Percentiles rank a stretch among this genome's conserved stretches.
Evolutionary conservation across 805 yeast species (phyloP).

Genomic region (Sugiyamaella smithiae): DNA sequence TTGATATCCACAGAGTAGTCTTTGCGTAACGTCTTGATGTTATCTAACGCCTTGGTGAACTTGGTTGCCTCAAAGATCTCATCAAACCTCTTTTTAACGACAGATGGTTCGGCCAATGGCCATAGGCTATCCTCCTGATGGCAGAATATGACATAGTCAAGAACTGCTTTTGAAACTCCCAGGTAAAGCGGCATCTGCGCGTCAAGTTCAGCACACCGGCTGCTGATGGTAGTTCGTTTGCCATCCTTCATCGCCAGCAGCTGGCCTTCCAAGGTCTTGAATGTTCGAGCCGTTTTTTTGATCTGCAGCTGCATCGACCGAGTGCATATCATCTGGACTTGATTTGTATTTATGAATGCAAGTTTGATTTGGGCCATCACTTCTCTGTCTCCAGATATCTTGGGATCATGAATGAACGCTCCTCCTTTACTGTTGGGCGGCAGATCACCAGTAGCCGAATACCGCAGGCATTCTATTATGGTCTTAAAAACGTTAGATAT

Average conservation of each 20-base stretch:
- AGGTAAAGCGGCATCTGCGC: slow-evolving; percentile 72
- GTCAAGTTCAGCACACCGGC: slow-evolving; percentile 83
- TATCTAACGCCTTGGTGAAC: slow-evolving; percentile 86
- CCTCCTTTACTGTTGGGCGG: slow-evolving; percentile 97
- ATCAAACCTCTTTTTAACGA: slow-evolving; percentile 86
- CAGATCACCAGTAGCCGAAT: slow-evolving; percentile 91
- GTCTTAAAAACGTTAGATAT: slow-evolving; percentile 43
- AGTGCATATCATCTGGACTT: slow-evolving; percentile 78
- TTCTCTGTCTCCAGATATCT: slow-evolving; percentile 57
- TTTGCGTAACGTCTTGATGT: slow-evolving; percentile 69
- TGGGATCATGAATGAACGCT: slow-evolving; percentile 93
- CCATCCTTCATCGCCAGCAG: slow-evolving; percentile 59
- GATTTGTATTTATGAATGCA: slow-evolving; percentile 72
- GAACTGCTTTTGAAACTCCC: slow-evolving; percentile 84
- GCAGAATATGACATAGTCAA: slow-evolving; percentile 92
- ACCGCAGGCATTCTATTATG: slow-evolving; percentile 87
- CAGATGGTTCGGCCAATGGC: slow-evolving; percentile 88
- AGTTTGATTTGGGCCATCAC: slow-evolving; percentile 89
- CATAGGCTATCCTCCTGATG: slow-evolving; percentile 96
- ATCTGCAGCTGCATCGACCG: slow-evolving; percentile 74
- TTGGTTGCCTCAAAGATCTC: slow-evolving; percentile 95
- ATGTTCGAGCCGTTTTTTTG: slow-evolving; percentile 62
- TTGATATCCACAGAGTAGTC: slow-evolving; percentile 75
- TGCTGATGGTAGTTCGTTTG: slow-evolving; percentile 69
- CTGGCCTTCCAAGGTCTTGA: slow-evolving; percentile 91